These are phyloP conservation scores for Boletus rubropictus DNA, from an alignment of 768 basidiomycete species.

Conservation along the genomic window DNA sequence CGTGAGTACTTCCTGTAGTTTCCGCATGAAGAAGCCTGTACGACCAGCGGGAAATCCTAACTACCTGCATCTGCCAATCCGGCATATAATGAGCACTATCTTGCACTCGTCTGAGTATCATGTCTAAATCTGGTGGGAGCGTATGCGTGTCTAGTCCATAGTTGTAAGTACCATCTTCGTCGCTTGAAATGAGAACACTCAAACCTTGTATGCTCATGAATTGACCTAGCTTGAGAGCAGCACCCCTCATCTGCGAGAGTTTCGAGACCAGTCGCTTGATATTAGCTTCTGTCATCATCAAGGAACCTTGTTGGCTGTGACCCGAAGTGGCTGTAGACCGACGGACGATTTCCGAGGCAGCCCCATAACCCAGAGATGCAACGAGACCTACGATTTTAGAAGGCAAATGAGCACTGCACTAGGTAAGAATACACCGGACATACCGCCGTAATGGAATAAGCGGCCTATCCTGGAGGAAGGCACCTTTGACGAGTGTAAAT, in stretches of 20 bases:
- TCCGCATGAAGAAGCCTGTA: not conserved
- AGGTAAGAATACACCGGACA: constrained; percentile 8
- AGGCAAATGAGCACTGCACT: not conserved
- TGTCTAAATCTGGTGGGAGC: constrained; percentile 81
- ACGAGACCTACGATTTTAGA: constrained; percentile 65
- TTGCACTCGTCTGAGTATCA: constrained; percentile 85
- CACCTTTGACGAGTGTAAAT: constrained; percentile 76
- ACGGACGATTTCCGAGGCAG: constrained; percentile 79
- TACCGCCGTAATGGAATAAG: constrained; percentile 92
- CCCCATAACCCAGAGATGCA: constrained; percentile 83
- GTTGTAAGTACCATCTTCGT: not conserved
- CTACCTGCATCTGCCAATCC: constrained; percentile 94
- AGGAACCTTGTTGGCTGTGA: constrained; percentile 35
- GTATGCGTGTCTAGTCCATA: constrained; percentile 69
- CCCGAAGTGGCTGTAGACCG: constrained; percentile 46
- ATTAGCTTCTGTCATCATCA: constrained; percentile 90
- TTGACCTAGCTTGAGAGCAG: constrained; percentile 93
- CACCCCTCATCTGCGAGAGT: constrained; percentile 92
- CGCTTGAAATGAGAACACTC: not conserved
- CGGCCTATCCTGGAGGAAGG: constrained; percentile 87
- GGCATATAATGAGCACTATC: constrained; percentile 99
- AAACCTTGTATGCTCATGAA: constrained; percentile 94
- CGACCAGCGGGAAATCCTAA: constrained; percentile 3
- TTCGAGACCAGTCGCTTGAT: constrained; percentile 85
- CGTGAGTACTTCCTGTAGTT: constrained; percentile 57